Base-by-base conservation (phyloP, 176 grass and related monocot species). In the Stipa capillata region DNA sequence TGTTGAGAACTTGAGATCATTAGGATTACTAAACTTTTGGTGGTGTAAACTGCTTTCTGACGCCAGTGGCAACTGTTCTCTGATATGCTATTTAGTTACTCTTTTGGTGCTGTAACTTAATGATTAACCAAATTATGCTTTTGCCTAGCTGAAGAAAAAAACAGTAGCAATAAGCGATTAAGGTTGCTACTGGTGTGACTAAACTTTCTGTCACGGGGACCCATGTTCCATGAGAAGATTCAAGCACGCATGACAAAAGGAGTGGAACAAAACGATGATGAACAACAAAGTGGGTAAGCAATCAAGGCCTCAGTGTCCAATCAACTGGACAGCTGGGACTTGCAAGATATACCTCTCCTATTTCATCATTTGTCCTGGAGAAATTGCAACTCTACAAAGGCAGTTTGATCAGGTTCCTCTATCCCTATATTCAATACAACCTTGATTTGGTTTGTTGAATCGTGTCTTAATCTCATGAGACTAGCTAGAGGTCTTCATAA, bases 21-120 rank as follows among this genome's bases (percentile, higher is more conserved):
- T 77, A 73, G 72, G 59, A 61, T 83, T 25, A 54, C 52, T 20
- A 7, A 66, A 36, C 64, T 69, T 81, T 65, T 25, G 70, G 44
- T 84, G 56, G 52, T 84, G 84, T 84, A 52, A 81, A 62, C 61
- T 84, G 39, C 24, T 85, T 85, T 83, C 18, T 70, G 28, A 20
- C 6, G 24, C 25, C 18, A 57, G 18, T 52, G 56, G 11, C 49
- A 40, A 49, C 8, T 36, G 39, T 80, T 40, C 0, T 36, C 12
- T 65, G 32, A 17, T 73, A 12, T n/a, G 15, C 40, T 79, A 33
- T 75, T 78, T 15, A 2, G 29, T 62, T 85, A 25, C 25, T 48
- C 13, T 2, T 48, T 29, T 55, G 3, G 31, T 86, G 58, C 6
- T 42, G 31, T 39, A 34, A 78, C 55, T 61, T 64, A 8, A 62